Evolutionary conservation across 1,284 basidiomycete genomes (phyloP), one percentile per base, ranked within the genome.

Genomic region (Microbotryum saponariae): DNA sequence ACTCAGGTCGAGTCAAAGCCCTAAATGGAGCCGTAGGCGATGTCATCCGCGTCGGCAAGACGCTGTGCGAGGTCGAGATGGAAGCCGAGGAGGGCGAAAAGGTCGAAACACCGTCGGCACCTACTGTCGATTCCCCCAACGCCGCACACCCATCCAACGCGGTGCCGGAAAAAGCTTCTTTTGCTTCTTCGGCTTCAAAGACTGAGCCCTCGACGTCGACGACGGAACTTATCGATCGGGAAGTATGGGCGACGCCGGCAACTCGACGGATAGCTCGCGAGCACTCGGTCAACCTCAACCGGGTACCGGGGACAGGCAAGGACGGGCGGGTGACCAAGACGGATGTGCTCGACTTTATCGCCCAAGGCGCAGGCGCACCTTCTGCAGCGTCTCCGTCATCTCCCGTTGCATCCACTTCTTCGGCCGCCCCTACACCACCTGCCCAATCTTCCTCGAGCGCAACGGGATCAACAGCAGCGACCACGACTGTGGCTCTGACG

Each of bases 21-120:
- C 76, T 94, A 20, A 80, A 89, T 6, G 87, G 89, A 27, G 79
- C 85, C 65, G 88, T 87, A 67, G 92, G 92, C 21, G 83, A 90
- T 70, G 82, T 92, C 16, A 87, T 89, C 45, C 91, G 89, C 73
- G 92, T 96, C 20, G 91, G 92, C 27, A 78, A 82, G 52, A 84
- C 85, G 7, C 78, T 97, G 1, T 96, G 91, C 75, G 76, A 85
- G 29, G 92, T 96, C 58, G 85, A 91, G 69, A 84, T 86, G 21
- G 86, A 87, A 16, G 84, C 84, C 31, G 84, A 84, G 45, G 66
- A 62, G 12, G 66, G 9, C 1, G 76, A 61, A 7, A 70, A 70
- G 48, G 62, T 60, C 21, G 68, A 68, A 33, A 52, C 29, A 25
- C 49, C 25, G 10, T 51, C 49, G 49, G 53, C 63, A 25, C 58